Conservation (phyloP, 768 basidiomycete species). For the Cubamyces sp. region DNA sequence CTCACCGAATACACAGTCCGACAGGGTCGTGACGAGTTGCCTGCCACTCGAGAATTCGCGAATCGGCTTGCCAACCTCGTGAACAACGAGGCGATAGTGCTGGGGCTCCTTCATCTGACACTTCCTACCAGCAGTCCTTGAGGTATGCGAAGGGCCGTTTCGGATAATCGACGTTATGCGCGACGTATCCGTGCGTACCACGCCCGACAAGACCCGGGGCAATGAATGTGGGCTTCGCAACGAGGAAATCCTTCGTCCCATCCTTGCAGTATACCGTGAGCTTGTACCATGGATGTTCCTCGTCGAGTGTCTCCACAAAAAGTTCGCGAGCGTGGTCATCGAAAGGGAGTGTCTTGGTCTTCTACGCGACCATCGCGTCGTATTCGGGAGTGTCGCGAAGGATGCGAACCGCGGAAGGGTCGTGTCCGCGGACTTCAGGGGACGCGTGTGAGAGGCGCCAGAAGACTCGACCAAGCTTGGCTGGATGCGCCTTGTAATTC, state of each 20-base stretch:
- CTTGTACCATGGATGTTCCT: background rate
- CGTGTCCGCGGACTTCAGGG: slow-evolving; percentile 5
- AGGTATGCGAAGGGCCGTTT: background rate
- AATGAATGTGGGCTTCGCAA: background rate
- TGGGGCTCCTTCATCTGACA: background rate
- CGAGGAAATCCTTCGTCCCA: background rate
- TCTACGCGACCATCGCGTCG: background rate
- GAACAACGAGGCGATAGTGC: slow-evolving; percentile 15
- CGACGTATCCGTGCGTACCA: background rate
- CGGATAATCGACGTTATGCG: background rate
- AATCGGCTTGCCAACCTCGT: slow-evolving; percentile 7
- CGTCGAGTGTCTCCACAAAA: background rate
- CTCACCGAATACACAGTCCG: background rate
- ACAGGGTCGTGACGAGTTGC: slow-evolving; percentile 2
- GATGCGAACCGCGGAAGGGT: background rate
- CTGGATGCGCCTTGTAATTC: slow-evolving; percentile 1
- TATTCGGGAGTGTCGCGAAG: background rate
- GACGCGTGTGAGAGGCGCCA: slow-evolving; percentile 1
- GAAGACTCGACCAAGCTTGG: slow-evolving; percentile 7
- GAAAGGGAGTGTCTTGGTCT: background rate
- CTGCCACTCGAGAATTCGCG: background rate
- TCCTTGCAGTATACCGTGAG: background rate
- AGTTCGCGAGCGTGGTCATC: background rate
- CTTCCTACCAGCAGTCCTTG: slow-evolving; percentile 8
- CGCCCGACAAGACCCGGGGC: background rate